phyloP scores from a whole-genome alignment of 805 yeast species.

The Teunomyces cretensis region DNA sequence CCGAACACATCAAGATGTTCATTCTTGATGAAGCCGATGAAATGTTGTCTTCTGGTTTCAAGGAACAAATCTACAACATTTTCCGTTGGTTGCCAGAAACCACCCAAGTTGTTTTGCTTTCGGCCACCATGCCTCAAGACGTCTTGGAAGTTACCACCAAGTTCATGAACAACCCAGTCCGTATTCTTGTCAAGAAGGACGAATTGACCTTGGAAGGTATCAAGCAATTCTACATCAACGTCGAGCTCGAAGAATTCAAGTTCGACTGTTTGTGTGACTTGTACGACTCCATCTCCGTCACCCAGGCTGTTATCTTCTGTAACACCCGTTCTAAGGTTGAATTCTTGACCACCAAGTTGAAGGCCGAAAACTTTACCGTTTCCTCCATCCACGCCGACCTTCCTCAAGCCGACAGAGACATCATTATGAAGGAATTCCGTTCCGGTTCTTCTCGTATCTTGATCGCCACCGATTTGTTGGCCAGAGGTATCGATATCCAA shows the following conservation, averaged over 20 bases:
- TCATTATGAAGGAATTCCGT: slow-evolving; percentile 94
- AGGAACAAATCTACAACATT: slow-evolving; percentile 91
- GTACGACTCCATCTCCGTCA: slow-evolving; percentile 91
- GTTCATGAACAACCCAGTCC: slow-evolving; percentile 91
- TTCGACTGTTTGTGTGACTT: slow-evolving; percentile 92
- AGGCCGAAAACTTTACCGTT: slow-evolving; percentile 88
- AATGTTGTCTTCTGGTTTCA: slow-evolving; percentile 87
- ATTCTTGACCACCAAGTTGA: slow-evolving; percentile 89
- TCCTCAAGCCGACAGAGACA: slow-evolving; percentile 92
- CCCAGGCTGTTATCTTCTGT: slow-evolving; percentile 98
- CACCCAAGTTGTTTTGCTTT: slow-evolving; percentile 89
- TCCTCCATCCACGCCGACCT: slow-evolving; percentile 96
- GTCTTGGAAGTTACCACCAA: slow-evolving; percentile 89
- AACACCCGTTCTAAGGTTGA: slow-evolving; percentile 87
- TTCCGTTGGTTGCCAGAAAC: slow-evolving; percentile 80
- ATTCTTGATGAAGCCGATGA: slow-evolving; percentile 98
- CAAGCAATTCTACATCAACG: slow-evolving; percentile 86
- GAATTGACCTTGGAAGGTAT: slow-evolving; percentile 93
- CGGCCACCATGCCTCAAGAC: slow-evolving; percentile 91
- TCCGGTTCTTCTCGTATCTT: slow-evolving; percentile 89
- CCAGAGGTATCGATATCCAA: slow-evolving; percentile 98
- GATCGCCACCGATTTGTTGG: slow-evolving; percentile 96
- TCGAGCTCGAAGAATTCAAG: slow-evolving; percentile 91
- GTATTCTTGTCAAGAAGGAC: slow-evolving; percentile 91
- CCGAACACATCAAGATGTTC: slow-evolving; percentile 81